Conservation (phyloP, 2,329 filamentous ascomycete species). For the Trichoderma harzianum region DNA sequence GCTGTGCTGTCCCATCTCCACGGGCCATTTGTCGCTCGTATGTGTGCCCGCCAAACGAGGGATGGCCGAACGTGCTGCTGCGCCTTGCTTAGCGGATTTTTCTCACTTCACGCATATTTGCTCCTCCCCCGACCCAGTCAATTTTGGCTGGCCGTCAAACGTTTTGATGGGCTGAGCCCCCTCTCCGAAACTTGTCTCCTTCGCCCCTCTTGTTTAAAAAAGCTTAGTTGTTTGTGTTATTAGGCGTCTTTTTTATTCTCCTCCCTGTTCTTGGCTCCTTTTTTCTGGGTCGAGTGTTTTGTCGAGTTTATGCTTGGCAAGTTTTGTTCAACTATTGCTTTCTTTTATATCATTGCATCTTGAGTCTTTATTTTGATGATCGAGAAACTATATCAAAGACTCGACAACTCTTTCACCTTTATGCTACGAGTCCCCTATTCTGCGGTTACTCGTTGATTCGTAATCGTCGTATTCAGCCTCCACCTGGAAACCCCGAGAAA, state of each 20-base stretch:
- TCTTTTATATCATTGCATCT: background rate
- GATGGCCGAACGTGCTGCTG: background rate
- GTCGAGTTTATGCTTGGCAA: background rate
- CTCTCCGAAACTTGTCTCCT: background rate
- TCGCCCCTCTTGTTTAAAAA: conserved; percentile 3
- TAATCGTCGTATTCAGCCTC: background rate
- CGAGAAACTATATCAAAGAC: background rate
- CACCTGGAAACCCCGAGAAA: background rate
- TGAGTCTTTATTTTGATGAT: background rate
- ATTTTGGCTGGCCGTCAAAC: background rate
- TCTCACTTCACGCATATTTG: background rate
- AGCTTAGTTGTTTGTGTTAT: conserved; percentile 4
- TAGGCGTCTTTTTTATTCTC: background rate
- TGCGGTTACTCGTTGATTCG: background rate
- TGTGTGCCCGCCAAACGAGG: background rate
- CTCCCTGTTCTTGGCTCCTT: background rate
- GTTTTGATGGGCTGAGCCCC: background rate
- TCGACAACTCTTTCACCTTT: background rate
- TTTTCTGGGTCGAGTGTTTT: background rate
- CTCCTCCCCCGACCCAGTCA: background rate
- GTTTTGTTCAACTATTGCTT: background rate
- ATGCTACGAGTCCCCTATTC: background rate
- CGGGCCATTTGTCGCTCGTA: background rate
- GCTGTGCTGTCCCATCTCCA: background rate
- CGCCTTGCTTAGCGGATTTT: conserved; percentile 10